These are phyloP conservation scores for Puccinia coronata DNA, from an alignment of 1,284 basidiomycete genomes.

Conservation along the genomic window DNA sequence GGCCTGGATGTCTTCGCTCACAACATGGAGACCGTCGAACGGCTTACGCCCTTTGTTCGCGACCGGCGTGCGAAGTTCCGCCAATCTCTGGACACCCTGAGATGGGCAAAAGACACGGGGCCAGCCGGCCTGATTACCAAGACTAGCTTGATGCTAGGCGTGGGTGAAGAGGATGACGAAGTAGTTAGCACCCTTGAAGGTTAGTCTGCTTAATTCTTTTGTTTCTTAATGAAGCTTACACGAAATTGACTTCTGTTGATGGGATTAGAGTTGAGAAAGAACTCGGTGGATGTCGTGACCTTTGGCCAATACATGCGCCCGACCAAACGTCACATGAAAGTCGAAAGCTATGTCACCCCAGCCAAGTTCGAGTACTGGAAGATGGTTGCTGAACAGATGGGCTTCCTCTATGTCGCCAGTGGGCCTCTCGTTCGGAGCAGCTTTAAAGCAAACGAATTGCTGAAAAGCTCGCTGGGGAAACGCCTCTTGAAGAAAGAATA, in stretches of 20 bases:
- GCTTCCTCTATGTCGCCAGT: slow-evolving; percentile 95
- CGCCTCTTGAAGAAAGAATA: slow-evolving; percentile 49
- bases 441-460: slow-evolving; percentile 74
- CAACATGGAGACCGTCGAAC: slow-evolving; percentile 94
- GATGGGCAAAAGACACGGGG: slow-evolving; percentile 69
- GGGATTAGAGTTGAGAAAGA: slow-evolving; percentile 74
- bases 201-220: slow-evolving; percentile 59
- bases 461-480: slow-evolving; percentile 54
- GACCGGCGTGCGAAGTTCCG: slow-evolving; percentile 91
- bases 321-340: slow-evolving; percentile 99
- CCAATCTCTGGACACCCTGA: slow-evolving; percentile 80
- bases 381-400: slow-evolving; percentile 81
- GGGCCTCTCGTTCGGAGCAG: slow-evolving; percentile 93
- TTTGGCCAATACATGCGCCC: slow-evolving; percentile 99
- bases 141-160: slow-evolving; percentile 97
- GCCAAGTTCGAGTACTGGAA: slow-evolving; percentile 92
- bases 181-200: slow-evolving; percentile 79
- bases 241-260: neutral
- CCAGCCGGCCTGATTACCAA: slow-evolving; percentile 86
- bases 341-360: slow-evolving; percentile 90
- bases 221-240: neutral
- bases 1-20: slow-evolving; percentile 98
- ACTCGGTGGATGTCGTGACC: slow-evolving; percentile 93
- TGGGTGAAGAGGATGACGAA: slow-evolving; percentile 86
- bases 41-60: slow-evolving; percentile 88